These are phyloP conservation scores for Symbiodinium natans DNA, from an alignment of 73 alveolate species.

Conservation along the genomic window DNA sequence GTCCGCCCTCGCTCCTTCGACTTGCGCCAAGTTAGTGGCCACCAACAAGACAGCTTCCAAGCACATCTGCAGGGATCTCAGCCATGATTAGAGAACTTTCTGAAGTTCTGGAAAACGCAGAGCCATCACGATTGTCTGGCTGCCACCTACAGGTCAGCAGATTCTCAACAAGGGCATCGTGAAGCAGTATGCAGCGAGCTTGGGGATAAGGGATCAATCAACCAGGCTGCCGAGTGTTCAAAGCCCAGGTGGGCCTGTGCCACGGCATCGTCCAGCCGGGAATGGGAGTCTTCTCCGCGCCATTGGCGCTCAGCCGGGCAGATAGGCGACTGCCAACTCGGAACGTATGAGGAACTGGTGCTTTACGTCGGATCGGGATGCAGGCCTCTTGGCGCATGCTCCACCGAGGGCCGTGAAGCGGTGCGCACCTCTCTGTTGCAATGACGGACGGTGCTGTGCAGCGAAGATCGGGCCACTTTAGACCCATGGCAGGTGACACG, in stretches of 20 bases:
- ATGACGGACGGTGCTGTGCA: not conserved
- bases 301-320: slow-evolving; percentile 81
- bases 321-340: slow-evolving; percentile 27
- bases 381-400: slow-evolving; percentile 90
- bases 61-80: slow-evolving; percentile 32
- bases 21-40: slow-evolving; percentile 50
- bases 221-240: not conserved
- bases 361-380: too few species aligned
- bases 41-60: slow-evolving; percentile 80
- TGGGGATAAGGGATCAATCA: not conserved
- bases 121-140: not conserved
- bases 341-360: too few species aligned
- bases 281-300: slow-evolving; percentile 86
- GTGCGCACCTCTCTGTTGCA: not conserved
- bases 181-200: slow-evolving; percentile 29
- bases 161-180: slow-evolving; percentile 72
- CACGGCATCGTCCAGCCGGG: slow-evolving; percentile 66
- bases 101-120: too few species aligned
- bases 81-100: too few species aligned
- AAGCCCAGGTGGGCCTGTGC: slow-evolving; percentile 75
- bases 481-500: slow-evolving; percentile 48
- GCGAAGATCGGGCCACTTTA: not conserved
- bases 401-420: slow-evolving; percentile 88
- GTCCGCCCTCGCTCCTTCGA: too few species aligned
- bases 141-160: slow-evolving; percentile 93